Conservation (phyloP, 352 stramenopile genomes). For the Pythium guiyangense region DNA sequence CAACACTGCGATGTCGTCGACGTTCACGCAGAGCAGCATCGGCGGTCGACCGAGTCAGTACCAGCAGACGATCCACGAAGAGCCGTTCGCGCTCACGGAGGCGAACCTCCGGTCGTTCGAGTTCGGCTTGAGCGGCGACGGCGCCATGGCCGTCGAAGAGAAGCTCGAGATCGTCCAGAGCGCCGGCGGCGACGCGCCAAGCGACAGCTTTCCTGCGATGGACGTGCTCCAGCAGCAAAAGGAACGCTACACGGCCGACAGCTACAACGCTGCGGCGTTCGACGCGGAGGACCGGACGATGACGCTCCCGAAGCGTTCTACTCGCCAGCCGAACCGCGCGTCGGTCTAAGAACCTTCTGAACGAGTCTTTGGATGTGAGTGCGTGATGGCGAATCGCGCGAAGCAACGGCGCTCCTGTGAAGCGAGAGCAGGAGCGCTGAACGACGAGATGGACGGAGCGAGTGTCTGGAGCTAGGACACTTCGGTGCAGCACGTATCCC, state of each 20-base stretch:
- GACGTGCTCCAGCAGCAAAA: background rate
- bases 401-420: no score
- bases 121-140: constrained; percentile 7
- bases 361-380: background rate
- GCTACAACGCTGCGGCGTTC: background rate
- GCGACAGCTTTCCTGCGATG: no score
- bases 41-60: background rate
- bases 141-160: constrained; percentile 1
- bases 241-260: background rate
- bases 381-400: no score
- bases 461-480: no score
- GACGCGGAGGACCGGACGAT: no score
- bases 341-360: constrained; percentile 1
- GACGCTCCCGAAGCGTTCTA: background rate
- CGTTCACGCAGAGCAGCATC: constrained; percentile 10
- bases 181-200: background rate
- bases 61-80: constrained; percentile 6
- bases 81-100: constrained; percentile 11
- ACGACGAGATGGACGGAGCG: no score
- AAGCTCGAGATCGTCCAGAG: constrained; percentile 1
- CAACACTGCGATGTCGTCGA: constrained; percentile 5
- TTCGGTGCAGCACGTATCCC: no score
- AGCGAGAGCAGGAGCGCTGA: background rate
- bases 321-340: background rate
- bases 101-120: constrained; percentile 13